Percentiles rank a stretch among this genome's conserved stretches.
Conservation (phyloP, 2,329 filamentous ascomycete species). For the Tolypocladium tundrense region DNA sequence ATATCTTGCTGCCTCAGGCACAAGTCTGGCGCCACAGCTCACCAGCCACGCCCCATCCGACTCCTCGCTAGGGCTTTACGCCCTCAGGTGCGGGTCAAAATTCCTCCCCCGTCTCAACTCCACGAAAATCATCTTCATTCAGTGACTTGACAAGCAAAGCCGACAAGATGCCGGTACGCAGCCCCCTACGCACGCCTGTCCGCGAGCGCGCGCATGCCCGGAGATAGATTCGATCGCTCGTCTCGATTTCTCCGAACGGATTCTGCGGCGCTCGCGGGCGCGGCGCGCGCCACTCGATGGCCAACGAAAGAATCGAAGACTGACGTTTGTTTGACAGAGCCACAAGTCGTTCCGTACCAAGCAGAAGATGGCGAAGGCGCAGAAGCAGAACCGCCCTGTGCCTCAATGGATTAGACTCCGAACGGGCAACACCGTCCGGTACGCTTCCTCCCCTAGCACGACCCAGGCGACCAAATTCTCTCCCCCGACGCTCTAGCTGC, state of each 20-base stretch:
- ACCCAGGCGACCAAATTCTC: not conserved
- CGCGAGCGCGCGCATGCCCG: conserved; percentile 1
- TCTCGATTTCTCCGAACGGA: not conserved
- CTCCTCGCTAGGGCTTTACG: conserved; percentile 25
- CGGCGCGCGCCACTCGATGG: not conserved
- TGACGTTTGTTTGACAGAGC: conserved; percentile 47
- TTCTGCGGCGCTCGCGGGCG: not conserved
- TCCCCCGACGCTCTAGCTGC: not conserved
- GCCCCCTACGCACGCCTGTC: conserved; percentile 5
- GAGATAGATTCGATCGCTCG: not conserved
- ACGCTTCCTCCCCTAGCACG: conserved; percentile 34
- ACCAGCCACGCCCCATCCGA: conserved; percentile 5
- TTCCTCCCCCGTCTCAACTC: conserved; percentile 19
- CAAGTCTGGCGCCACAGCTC: not conserved
- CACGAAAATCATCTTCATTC: conserved; percentile 22
- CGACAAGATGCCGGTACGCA: conserved; percentile 32
- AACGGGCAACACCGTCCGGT: conserved; percentile 99
- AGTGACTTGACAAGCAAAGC: conserved; percentile 26
- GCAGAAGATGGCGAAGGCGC: conserved; percentile 99
- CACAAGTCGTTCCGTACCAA: conserved; percentile 99
- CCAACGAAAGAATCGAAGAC: conserved; percentile 1
- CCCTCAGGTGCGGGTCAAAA: conserved; percentile 24
- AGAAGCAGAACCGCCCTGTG: conserved; percentile 99
- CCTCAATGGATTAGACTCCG: conserved; percentile 99
- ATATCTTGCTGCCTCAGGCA: conserved; percentile 8